Evolutionary conservation across 1,139 yeast species (phyloP).

Genomic region (Lodderomyces oxycetoniae): DNA sequence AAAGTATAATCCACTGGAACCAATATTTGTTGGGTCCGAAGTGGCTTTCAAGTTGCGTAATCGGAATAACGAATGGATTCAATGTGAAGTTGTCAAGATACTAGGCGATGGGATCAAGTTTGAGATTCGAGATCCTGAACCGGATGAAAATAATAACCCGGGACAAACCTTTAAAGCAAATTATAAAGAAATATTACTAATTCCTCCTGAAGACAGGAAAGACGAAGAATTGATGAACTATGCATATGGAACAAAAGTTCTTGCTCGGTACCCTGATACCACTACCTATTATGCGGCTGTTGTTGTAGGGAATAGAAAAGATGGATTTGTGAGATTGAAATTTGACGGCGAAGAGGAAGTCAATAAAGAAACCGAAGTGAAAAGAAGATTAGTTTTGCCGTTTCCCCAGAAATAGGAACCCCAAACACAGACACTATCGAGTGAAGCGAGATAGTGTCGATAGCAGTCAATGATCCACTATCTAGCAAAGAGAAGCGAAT

Average conservation of each 20-base stretch:
- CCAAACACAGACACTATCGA: too few relatives aligned
- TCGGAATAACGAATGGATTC: conserved; percentile 88
- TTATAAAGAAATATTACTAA: conserved; percentile 71
- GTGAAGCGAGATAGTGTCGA: too few relatives aligned
- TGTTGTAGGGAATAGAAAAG: conserved; percentile 73
- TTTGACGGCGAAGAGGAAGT: conserved; percentile 98
- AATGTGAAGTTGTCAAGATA: conserved; percentile 81
- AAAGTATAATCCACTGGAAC: conserved; percentile 55
- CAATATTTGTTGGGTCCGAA: conserved; percentile 65
- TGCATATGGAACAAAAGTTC: conserved; percentile 73
- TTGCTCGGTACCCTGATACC: conserved; percentile 96
- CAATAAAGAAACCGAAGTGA: conserved; percentile 92
- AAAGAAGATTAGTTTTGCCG: conserved; percentile 75
- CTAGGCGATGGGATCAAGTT: conserved; percentile 71
- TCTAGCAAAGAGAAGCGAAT: too few relatives aligned
- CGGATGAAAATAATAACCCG: conserved; percentile 87
- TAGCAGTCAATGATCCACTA: too few relatives aligned
- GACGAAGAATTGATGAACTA: conserved; percentile 46
- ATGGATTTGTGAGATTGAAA: conserved; percentile 70
- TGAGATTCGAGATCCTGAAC: conserved; percentile 95
- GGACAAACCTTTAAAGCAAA: conserved; percentile 84
- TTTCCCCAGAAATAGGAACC: conserved; percentile 47
- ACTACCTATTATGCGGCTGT: conserved; percentile 95
- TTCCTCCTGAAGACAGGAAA: conserved; percentile 41
- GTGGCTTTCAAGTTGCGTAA: conserved; percentile 81